Evolutionary conservation across 352 stramenopile species (phyloP).

Genomic region (Pilasporangium apinafurcum): DNA sequence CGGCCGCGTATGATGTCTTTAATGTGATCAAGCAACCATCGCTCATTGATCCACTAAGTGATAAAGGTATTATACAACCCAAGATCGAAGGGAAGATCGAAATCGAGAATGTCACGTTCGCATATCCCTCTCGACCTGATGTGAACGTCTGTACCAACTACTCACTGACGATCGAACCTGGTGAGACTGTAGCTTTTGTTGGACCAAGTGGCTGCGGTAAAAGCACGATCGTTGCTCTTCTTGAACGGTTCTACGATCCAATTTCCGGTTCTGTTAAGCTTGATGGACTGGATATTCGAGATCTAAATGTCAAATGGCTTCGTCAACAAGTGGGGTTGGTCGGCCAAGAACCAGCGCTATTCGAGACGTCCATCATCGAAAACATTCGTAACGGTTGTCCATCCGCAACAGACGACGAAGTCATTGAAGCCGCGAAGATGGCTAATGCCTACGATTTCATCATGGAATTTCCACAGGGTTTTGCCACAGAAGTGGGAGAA

Average conservation of each 20-base stretch:
- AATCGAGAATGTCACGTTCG: constrained; percentile 83
- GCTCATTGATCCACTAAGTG: constrained; percentile 40
- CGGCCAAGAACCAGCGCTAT: constrained; percentile 61
- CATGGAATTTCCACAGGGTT: constrained; percentile 79
- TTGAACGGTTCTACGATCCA: constrained; percentile 94
- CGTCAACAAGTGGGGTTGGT: constrained; percentile 85
- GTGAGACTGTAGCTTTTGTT: constrained; percentile 61
- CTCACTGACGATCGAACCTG: constrained; percentile 45
- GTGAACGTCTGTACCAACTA: constrained; percentile 57
- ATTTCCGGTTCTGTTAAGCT: constrained; percentile 25
- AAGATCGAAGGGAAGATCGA: constrained; percentile 30
- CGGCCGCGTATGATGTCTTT: constrained; percentile 60
- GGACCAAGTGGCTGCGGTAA: too few species aligned
- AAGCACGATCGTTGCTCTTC: constrained; percentile 87
- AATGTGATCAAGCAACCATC: constrained; percentile 52
- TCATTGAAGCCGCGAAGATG: constrained; percentile 32
- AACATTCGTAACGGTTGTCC: constrained; percentile 76
- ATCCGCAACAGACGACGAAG: constrained; percentile 31
- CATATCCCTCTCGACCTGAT: constrained; percentile 51
- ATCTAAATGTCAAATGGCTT: constrained; percentile 79
- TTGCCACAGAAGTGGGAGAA: constrained; percentile 87
- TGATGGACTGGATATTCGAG: constrained; percentile 40
- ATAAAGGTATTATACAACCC: constrained; percentile 15
- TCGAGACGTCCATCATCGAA: constrained; percentile 42
- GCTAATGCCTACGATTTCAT: constrained; percentile 93